A percentile compares a stretch with the other conserved stretches of the same genome.
Conservation (phyloP, 1,139 yeast species). For the Casaregolazyma lundiana region DNA sequence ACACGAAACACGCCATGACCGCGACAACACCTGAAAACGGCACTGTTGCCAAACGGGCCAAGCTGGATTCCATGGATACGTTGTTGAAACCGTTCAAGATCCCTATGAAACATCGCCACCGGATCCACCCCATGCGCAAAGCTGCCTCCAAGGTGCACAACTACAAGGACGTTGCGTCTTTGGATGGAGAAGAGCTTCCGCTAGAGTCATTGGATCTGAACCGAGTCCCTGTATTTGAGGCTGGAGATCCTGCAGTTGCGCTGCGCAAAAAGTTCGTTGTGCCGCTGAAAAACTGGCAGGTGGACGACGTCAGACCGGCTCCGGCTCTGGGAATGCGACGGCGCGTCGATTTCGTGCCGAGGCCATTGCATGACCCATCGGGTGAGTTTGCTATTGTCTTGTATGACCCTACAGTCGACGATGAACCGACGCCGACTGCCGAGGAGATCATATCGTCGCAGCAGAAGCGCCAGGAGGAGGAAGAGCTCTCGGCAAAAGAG, state of each 20-base stretch:
- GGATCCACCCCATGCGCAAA: constrained; percentile 13
- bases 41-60: constrained; percentile 7
- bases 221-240: constrained; percentile 18
- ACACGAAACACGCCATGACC: too few species aligned
- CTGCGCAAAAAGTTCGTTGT: constrained; percentile 33
- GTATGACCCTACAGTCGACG: constrained; percentile 89
- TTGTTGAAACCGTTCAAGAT: constrained; percentile 27
- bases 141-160: constrained; percentile 18
- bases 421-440: constrained; percentile 24
- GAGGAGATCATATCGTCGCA: constrained; percentile 9
- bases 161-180: constrained; percentile 15
- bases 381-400: constrained; percentile 92
- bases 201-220: constrained; percentile 13
- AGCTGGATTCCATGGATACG: constrained; percentile 19
- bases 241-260: constrained; percentile 21
- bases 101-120: constrained; percentile 18
- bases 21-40: background rate
- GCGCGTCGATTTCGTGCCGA: constrained; percentile 66
- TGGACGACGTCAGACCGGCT: constrained; percentile 44
- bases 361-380: constrained; percentile 89
- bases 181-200: constrained; percentile 13
- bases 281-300: constrained; percentile 35
- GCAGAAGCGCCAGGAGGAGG: constrained; percentile 21
- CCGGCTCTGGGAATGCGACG: constrained; percentile 80
- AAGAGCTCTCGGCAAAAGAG: constrained; percentile 26